A percentile compares a stretch with the other conserved stretches of the same genome.
Conservation (phyloP, 139 green algal species). For the Chlamydomonas applanata region DNA sequence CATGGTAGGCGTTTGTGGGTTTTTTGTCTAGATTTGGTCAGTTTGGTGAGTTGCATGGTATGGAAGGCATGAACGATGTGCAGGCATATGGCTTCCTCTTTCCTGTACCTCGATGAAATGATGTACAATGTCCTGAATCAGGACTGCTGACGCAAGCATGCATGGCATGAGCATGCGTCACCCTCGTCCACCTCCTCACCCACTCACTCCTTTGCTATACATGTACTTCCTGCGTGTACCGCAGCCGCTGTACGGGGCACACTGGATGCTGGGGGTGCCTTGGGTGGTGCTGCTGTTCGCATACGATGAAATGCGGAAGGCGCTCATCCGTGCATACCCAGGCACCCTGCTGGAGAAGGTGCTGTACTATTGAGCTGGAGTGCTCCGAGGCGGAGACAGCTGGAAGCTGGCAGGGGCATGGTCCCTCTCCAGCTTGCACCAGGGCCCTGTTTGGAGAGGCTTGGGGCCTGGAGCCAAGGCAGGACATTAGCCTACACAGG, state of each 20-base stretch:
- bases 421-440: not conserved
- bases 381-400: not conserved
- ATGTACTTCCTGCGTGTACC: not conserved
- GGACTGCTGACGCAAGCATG: too few relatives aligned
- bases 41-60: too few relatives aligned
- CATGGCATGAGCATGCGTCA: too few relatives aligned
- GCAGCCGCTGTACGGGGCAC: slow-evolving; percentile 53
- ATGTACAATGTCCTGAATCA: too few relatives aligned
- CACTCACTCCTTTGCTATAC: too few relatives aligned
- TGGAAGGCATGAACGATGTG: too few relatives aligned
- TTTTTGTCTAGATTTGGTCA: too few relatives aligned
- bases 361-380: slow-evolving; percentile 53
- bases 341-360: slow-evolving; percentile 50
- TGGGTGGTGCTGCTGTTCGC: slow-evolving; percentile 67
- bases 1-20: too few relatives aligned
- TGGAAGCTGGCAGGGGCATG: not conserved
- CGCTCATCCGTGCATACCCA: slow-evolving; percentile 54
- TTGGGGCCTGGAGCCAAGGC: not conserved
- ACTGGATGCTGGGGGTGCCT: slow-evolving; percentile 68
- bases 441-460: not conserved
- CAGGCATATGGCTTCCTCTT: too few relatives aligned
- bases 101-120: too few relatives aligned
- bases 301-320: slow-evolving; percentile 74
- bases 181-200: too few relatives aligned
- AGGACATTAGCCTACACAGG: too few relatives aligned